Percentiles rank a stretch among this genome's conserved stretches.
Conservation (phyloP, 2,329 filamentous ascomycete species). For the Nemania abortiva region DNA sequence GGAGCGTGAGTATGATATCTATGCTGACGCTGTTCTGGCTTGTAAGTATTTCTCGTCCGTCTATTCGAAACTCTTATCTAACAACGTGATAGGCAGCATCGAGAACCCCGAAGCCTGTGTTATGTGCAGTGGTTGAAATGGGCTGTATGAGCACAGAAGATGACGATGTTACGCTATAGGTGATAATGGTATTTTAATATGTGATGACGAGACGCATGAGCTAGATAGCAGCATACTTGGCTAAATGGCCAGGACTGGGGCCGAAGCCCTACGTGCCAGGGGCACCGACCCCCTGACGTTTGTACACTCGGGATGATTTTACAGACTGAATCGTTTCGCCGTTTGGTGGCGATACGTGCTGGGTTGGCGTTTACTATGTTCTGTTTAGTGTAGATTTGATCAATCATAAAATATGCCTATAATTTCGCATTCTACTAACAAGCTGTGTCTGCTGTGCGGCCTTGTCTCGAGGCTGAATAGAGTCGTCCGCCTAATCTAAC, state of each 20-base stretch:
- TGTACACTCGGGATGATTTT: constrained; percentile 14
- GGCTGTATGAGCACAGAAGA: constrained; percentile 24
- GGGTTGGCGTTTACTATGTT: constrained; percentile 28
- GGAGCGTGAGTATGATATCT: constrained; percentile 90
- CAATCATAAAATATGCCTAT: neutral
- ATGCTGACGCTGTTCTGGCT: constrained; percentile 88
- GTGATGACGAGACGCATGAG: constrained; percentile 27
- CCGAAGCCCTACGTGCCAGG: neutral
- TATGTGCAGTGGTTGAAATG: constrained; percentile 91
- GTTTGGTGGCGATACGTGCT: neutral
- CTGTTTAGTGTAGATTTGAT: constrained; percentile 12
- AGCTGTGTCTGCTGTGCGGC: too few relatives aligned
- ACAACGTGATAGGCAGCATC: constrained; percentile 77
- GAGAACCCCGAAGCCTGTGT: constrained; percentile 95
- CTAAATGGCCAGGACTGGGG: neutral
- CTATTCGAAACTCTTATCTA: constrained; percentile 41
- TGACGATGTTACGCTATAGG: constrained; percentile 45
- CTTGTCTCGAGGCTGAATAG: too few relatives aligned
- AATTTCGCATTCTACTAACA: too few relatives aligned
- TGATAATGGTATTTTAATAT: constrained; percentile 41
- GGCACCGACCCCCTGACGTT: constrained; percentile 7
- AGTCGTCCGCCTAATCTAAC: too few relatives aligned
- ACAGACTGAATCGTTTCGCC: constrained; percentile 3
- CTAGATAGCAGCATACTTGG: neutral
- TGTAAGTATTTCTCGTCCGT: constrained; percentile 69